Conservation (phyloP, 352 stramenopile genomes). For the Saprolegnia parasitica region DNA sequence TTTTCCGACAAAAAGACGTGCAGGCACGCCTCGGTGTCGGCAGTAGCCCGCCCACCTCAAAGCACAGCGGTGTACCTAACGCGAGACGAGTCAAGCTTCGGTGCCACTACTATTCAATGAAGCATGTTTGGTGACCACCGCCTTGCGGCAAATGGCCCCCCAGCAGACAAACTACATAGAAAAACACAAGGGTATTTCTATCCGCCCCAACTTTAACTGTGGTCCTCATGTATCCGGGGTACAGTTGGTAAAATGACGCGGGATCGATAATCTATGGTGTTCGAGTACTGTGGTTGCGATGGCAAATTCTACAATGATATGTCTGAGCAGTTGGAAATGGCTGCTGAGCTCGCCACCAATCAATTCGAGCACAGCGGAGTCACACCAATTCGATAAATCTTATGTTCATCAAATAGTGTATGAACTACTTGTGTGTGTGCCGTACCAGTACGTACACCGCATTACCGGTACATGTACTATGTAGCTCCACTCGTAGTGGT, state of each 20-base stretch:
- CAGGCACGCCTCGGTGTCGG: background rate
- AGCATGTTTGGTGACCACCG: conserved; percentile 20
- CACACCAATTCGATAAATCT: no score
- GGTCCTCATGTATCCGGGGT: conserved; percentile 18
- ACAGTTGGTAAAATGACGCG: conserved; percentile 31
- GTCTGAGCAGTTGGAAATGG: background rate
- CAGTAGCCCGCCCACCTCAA: conserved; percentile 18
- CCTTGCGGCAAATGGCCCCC: conserved; percentile 18
- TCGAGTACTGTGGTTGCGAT: background rate
- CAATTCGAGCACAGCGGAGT: background rate
- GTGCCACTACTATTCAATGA: background rate
- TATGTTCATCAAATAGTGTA: background rate
- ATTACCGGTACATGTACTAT: no score
- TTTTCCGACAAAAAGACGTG: conserved; percentile 10
- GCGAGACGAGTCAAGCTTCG: conserved; percentile 21
- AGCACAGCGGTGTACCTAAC: conserved; percentile 10
- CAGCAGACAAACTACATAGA: conserved; percentile 14
- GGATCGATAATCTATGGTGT: no score
- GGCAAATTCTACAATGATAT: background rate
- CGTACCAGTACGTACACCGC: no score
- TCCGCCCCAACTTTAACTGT: conserved; percentile 31
- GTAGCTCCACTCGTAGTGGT: no score
- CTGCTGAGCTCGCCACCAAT: background rate
- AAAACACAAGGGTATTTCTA: conserved; percentile 25
- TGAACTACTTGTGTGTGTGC: no score